Evolutionary conservation across 441 rosid species (phyloP).

Genomic region (Bocquillonia castaneifolia): DNA sequence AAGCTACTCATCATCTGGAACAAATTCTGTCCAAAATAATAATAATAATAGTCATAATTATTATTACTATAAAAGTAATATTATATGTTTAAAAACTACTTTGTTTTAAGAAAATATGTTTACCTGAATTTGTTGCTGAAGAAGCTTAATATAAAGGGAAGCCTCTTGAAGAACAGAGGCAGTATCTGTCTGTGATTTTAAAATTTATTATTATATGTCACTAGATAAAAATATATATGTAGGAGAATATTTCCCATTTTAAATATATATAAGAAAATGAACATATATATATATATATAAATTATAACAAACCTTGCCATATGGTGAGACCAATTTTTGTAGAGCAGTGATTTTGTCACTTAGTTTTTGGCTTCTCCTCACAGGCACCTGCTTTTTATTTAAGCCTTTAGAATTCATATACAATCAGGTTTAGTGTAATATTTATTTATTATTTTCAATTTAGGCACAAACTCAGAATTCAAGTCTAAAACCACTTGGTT

Average conservation of each 20-base stretch:
- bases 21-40: conserved; percentile 25
- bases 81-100: not conserved
- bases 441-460: not conserved
- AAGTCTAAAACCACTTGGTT: no score
- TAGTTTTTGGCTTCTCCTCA: conserved; percentile 56
- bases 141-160: conserved; percentile 47
- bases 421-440: not conserved
- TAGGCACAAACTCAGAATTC: no score
- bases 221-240: no score
- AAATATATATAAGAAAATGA: not conserved
- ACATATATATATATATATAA: not conserved
- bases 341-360: conserved; percentile 59
- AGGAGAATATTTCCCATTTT: no score
- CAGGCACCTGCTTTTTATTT: conserved; percentile 30
- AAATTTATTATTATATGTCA: no score
- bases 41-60: not conserved
- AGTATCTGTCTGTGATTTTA: conserved; percentile 52
- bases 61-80: not conserved
- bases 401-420: not conserved
- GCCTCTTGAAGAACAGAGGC: conserved; percentile 79
- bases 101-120: not conserved
- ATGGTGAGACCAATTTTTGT: conserved; percentile 71
- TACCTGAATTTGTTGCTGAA: conserved; percentile 62
- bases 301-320: conserved; percentile 49
- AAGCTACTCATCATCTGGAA: conserved; percentile 40